These are phyloP conservation scores for Aegle marmelos DNA, from an alignment of 345 rosid genomes.

Conservation along the genomic window DNA sequence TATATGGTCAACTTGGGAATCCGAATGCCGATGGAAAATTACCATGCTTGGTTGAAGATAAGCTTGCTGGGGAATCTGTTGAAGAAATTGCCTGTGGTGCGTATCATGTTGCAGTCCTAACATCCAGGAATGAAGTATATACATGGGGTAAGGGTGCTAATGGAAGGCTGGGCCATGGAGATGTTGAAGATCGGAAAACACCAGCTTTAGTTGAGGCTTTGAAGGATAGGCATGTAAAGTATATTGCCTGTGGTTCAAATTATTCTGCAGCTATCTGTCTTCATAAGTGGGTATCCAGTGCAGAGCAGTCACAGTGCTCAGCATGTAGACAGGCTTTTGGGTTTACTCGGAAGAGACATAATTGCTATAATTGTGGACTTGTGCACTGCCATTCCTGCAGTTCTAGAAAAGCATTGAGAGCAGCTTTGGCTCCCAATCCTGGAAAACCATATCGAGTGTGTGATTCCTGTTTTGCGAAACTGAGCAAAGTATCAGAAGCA, in stretches of 20 bases:
- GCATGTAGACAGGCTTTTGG: conserved; percentile 94
- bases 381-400: conserved; percentile 98
- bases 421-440: conserved; percentile 86
- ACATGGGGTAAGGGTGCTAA: conserved; percentile 99
- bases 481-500: conserved; percentile 69
- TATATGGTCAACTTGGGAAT: conserved; percentile 94
- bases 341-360: conserved; percentile 89
- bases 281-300: conserved; percentile 90
- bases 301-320: conserved; percentile 91
- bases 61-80: conserved; percentile 59
- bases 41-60: conserved; percentile 73
- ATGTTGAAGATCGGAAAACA: conserved; percentile 74
- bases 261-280: conserved; percentile 84
- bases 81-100: conserved; percentile 92
- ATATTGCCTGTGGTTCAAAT: conserved; percentile 87
- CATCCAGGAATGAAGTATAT: conserved; percentile 80
- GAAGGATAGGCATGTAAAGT: conserved; percentile 85
- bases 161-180: conserved; percentile 96
- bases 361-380: conserved; percentile 96
- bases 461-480: conserved; percentile 76
- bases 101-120: conserved; percentile 79
- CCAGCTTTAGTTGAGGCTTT: conserved; percentile 77
- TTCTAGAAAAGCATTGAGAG: conserved; percentile 75
- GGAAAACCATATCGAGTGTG: conserved; percentile 89
- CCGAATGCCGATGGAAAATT: conserved; percentile 75